These are phyloP conservation scores for Gossypioides kirkii DNA, from an alignment of 345 rosid species.

Conservation along the genomic window DNA sequence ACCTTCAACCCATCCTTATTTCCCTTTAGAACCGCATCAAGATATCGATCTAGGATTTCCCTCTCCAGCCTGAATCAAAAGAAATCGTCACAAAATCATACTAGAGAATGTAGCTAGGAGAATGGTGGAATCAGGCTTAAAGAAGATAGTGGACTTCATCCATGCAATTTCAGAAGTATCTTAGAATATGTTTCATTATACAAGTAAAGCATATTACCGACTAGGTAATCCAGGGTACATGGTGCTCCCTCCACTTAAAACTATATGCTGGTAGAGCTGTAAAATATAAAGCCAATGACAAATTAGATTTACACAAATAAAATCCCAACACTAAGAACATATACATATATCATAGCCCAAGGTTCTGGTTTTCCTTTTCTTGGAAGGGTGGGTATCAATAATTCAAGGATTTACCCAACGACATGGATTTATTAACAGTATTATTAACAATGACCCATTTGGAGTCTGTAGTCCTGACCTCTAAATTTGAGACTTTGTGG, in stretches of 20 bases:
- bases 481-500: neutral
- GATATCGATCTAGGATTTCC: conserved; percentile 87
- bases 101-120: conserved; percentile 3
- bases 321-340: neutral
- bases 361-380: neutral
- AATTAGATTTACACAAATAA: conserved; percentile 7
- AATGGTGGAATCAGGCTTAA: neutral
- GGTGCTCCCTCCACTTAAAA: conserved; percentile 98
- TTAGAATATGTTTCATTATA: neutral
- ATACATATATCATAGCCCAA: neutral
- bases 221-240: conserved; percentile 99
- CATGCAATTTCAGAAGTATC: neutral
- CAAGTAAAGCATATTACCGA: conserved; percentile 43
- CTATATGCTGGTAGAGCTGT: conserved; percentile 97
- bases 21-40: conserved; percentile 86
- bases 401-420: neutral
- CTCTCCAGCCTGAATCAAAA: conserved; percentile 71
- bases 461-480: neutral
- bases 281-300: conserved; percentile 19
- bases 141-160: neutral
- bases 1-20: conserved; percentile 97
- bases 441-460: neutral
- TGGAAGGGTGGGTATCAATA: neutral
- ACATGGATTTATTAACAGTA: neutral
- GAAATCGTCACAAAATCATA: conserved; percentile 8